Percentiles rank a stretch among this genome's conserved stretches.
Evolutionary conservation across 2,329 filamentous ascomycete genomes (phyloP).

Genomic region (Monilinia vaccinii-corymbosi): DNA sequence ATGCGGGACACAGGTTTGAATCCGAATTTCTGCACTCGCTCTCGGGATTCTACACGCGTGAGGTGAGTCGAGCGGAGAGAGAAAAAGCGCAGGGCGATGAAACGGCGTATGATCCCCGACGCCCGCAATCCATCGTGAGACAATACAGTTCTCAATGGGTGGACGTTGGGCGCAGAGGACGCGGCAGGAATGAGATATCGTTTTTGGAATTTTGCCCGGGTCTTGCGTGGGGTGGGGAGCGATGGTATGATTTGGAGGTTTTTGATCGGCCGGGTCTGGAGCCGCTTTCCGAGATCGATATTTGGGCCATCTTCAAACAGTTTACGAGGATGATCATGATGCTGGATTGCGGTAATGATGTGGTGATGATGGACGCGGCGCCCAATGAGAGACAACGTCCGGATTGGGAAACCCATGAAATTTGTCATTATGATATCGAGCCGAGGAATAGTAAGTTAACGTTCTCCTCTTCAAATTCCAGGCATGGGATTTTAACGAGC

Average conservation of each 20-base stretch:
- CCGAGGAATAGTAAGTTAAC: conserved; percentile 1
- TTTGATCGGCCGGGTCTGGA: not conserved
- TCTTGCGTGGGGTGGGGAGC: not conserved
- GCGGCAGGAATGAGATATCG: not conserved
- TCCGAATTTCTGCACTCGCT: not conserved
- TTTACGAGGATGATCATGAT: conserved; percentile 1
- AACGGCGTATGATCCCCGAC: not conserved
- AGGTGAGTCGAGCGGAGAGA: too few relatives aligned
- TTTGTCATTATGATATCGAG: conserved; percentile 4
- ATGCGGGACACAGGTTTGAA: not conserved
- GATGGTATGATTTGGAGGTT: not conserved
- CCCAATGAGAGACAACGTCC: not conserved
- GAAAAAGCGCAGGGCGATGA: too few relatives aligned
- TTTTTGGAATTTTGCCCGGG: conserved; percentile 1
- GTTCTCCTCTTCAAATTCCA: not conserved
- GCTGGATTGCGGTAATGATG: not conserved
- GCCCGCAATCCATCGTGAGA: not conserved
- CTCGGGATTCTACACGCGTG: not conserved
- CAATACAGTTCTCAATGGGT: not conserved
- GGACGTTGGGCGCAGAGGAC: too few relatives aligned
- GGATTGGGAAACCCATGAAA: not conserved
- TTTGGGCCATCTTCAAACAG: not conserved
- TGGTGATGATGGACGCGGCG: fast-evolving
- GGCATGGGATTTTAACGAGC: not conserved
- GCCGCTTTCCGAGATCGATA: not conserved